Evolutionary conservation across 805 yeast species (phyloP).

Genomic region (Barnettozyma californica): DNA sequence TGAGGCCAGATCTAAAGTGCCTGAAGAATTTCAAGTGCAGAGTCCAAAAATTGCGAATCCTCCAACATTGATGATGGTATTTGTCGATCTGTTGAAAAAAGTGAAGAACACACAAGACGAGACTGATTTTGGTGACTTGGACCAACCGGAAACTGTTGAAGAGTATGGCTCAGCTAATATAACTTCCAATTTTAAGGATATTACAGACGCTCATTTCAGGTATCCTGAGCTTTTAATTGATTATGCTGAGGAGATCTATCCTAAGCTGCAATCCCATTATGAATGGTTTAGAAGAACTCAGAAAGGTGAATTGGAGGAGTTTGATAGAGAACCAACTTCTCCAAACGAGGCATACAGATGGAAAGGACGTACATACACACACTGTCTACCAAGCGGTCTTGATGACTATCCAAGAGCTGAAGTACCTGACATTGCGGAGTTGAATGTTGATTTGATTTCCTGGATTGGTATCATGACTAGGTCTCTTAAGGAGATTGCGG

Average conservation of each 20-base stretch:
- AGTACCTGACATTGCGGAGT: conserved; percentile 80
- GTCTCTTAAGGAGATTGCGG: conserved; percentile 72
- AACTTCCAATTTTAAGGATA: conserved; percentile 24
- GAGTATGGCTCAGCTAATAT: conserved; percentile 2
- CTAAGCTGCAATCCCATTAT: conserved; percentile 69
- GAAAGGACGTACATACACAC: conserved; percentile 85
- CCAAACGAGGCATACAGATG: conserved; percentile 73
- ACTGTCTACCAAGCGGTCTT: conserved; percentile 86
- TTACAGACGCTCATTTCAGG: conserved; percentile 49
- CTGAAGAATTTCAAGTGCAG: conserved; percentile 76
- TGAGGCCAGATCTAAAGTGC: conserved; percentile 86
- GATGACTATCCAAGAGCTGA: conserved; percentile 92
- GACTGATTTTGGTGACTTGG: conserved; percentile 13
- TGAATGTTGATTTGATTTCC: conserved; percentile 81
- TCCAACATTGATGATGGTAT: conserved; percentile 81
- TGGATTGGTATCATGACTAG: conserved; percentile 95
- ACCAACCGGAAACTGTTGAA: conserved; percentile 28
- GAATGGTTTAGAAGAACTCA: conserved; percentile 84
- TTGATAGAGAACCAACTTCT: conserved; percentile 53
- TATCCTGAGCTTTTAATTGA: conserved; percentile 54
- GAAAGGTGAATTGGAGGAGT: conserved; percentile 64
- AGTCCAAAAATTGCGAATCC: conserved; percentile 91
- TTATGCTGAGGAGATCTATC: conserved; percentile 65
- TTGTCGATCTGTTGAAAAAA: conserved; percentile 49
- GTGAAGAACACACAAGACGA: conserved; percentile 27